Conservation (phyloP, 148 eudicot species). For the Rhododendron kiyosumense region DNA sequence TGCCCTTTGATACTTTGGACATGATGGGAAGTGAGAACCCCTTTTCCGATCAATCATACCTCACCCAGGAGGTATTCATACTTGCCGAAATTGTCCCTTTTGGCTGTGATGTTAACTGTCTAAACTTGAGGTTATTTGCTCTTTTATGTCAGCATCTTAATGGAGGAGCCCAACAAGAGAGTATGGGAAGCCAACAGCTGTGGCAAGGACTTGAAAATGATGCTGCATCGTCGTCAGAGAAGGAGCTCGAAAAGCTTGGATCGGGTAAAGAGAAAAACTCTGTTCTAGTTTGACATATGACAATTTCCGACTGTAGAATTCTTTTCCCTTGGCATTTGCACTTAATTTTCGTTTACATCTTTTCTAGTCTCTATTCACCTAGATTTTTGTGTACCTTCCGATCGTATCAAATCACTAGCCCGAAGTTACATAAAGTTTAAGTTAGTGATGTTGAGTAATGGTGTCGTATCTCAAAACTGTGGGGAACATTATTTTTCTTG, state of each 20-base stretch:
- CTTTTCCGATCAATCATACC: conserved; percentile 33
- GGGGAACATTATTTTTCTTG: neutral
- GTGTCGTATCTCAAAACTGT: neutral
- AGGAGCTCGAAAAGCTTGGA: conserved; percentile 23
- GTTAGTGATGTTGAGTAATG: neutral
- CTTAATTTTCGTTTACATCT: neutral
- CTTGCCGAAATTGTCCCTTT: neutral
- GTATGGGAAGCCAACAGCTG: conserved; percentile 26
- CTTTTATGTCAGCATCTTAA: conserved; percentile 29
- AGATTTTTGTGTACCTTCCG: neutral
- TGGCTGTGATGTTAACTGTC: neutral
- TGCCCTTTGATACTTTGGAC: conserved; percentile 34
- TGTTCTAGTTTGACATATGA: neutral
- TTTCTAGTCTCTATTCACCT: neutral
- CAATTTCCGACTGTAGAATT: neutral
- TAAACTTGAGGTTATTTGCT: neutral
- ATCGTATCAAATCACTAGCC: neutral
- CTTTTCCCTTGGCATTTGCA: neutral
- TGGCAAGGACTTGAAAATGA: conserved; percentile 20
- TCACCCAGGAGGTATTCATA: conserved; percentile 41
- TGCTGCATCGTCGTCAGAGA: conserved; percentile 46
- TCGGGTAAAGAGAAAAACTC: conserved; percentile 32
- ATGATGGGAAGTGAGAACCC: conserved; percentile 26
- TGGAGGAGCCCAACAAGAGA: conserved; percentile 30
- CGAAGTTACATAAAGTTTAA: neutral